These are phyloP conservation scores for Neurospora sp. DNA, from an alignment of 495 filamentous ascomycete species.

Conservation along the genomic window DNA sequence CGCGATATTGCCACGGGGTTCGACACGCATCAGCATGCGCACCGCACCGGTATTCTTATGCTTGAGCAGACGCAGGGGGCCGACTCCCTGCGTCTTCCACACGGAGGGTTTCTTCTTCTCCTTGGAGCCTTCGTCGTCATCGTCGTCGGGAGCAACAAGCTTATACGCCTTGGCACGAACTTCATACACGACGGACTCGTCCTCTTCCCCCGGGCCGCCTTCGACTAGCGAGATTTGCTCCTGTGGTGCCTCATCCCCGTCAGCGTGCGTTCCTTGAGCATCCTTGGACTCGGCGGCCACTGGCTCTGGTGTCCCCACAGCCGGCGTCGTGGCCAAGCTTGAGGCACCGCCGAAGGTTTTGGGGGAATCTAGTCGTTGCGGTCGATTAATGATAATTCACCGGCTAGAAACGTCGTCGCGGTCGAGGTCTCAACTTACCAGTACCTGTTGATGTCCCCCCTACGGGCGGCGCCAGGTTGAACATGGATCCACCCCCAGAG, in stretches of 20 bases:
- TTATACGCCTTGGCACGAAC: constrained; percentile 54
- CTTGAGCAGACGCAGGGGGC: constrained; percentile 55
- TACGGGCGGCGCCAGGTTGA: constrained; percentile 23
- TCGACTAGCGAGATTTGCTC: constrained; percentile 54
- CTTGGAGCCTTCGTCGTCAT: constrained; percentile 20
- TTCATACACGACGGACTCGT: constrained; percentile 55
- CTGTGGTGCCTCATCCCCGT: constrained; percentile 40
- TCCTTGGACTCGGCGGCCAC: constrained; percentile 41
- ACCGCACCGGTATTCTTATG: constrained; percentile 51
- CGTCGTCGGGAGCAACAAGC: constrained; percentile 24
- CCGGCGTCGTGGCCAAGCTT: constrained; percentile 46
- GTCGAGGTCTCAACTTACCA: constrained; percentile 24
- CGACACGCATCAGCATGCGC: constrained; percentile 56
- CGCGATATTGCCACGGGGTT: constrained; percentile 58
- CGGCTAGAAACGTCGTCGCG: not conserved
- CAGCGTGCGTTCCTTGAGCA: constrained; percentile 33
- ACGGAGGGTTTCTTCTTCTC: constrained; percentile 27
- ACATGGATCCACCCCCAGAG: constrained; percentile 15
- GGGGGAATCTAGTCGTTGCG: constrained; percentile 27
- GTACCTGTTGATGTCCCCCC: constrained; percentile 33
- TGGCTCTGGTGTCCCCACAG: constrained; percentile 52
- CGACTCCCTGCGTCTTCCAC: constrained; percentile 55
- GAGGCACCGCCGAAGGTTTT: constrained; percentile 38
- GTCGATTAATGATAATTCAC: constrained; percentile 11
- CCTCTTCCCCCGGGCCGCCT: constrained; percentile 57